Percentiles rank a stretch among this genome's conserved stretches.
Evolutionary conservation across 2,329 filamentous ascomycete genomes (phyloP).

Genomic region (Lojkania enalia): DNA sequence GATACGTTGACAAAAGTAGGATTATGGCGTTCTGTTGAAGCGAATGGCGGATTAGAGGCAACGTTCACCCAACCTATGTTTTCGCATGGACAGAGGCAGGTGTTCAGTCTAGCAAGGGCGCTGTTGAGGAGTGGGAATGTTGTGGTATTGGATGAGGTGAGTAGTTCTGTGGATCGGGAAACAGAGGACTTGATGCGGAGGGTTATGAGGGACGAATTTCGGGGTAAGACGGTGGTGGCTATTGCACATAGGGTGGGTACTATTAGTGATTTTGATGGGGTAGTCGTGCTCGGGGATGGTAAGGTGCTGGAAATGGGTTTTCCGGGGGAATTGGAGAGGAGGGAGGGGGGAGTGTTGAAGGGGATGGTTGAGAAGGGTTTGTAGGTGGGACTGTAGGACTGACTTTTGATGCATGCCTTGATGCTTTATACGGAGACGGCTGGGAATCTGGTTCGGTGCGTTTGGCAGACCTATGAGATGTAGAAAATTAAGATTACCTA

Average conservation of each 20-base stretch:
- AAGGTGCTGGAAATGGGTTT: slow-evolving; percentile 25
- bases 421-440: no score
- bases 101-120: slow-evolving; percentile 63
- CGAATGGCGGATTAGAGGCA: slow-evolving; percentile 14
- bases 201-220: slow-evolving; percentile 22
- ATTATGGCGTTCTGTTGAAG: slow-evolving; percentile 42
- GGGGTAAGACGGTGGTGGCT: slow-evolving; percentile 22
- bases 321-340: slow-evolving; percentile 16
- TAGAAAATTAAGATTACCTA: no score
- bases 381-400: no score
- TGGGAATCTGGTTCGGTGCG: no score
- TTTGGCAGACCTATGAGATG: no score
- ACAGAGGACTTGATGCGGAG: slow-evolving; percentile 24
- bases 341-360: background rate
- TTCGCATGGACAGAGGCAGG: slow-evolving; percentile 59
- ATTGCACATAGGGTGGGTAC: slow-evolving; percentile 34
- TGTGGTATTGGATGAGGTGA: slow-evolving; percentile 22
- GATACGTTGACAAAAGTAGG: slow-evolving; percentile 20
- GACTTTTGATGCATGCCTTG: no score
- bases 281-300: slow-evolving; percentile 30
- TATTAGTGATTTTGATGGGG: slow-evolving; percentile 25
- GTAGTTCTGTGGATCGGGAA: slow-evolving; percentile 19
- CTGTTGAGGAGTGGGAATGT: slow-evolving; percentile 46
- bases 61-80: slow-evolving; percentile 9
- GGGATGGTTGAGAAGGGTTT: background rate